Conservation (phyloP, 768 basidiomycete species). For the Mycena capillaripes region DNA sequence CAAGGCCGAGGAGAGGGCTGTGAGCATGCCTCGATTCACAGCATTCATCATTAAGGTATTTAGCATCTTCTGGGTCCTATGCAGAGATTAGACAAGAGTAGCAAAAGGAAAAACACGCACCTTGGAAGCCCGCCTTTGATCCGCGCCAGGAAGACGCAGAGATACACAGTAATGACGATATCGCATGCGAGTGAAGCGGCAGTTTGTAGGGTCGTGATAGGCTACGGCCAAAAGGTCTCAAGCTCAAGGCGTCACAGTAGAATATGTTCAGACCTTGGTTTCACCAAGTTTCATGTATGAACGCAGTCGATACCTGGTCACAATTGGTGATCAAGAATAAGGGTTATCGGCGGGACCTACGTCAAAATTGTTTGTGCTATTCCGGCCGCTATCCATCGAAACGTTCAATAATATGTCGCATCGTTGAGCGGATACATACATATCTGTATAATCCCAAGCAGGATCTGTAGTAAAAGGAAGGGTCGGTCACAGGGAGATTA, state of each 20-base stretch:
- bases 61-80: slow-evolving; percentile 24
- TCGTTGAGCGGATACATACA: not conserved
- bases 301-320: slow-evolving; percentile 20
- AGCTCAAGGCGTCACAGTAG: no score
- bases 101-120: not conserved
- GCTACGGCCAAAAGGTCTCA: not conserved
- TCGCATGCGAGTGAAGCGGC: slow-evolving; percentile 30
- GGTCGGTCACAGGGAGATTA: not conserved
- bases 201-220: slow-evolving; percentile 29
- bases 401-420: not conserved
- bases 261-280: slow-evolving; percentile 20
- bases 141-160: slow-evolving; percentile 20
- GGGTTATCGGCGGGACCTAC: not conserved
- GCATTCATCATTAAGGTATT: slow-evolving; percentile 30
- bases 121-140: slow-evolving; percentile 20
- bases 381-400: slow-evolving; percentile 17
- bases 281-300: slow-evolving; percentile 19
- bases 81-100: not conserved
- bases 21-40: slow-evolving; percentile 31
- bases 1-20: slow-evolving; percentile 6
- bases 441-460: slow-evolving; percentile 23
- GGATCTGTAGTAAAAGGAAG: not conserved
- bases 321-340: not conserved
- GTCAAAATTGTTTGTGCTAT: slow-evolving; percentile 23
- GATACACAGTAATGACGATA: slow-evolving; percentile 23